Evolutionary conservation across 1,284 basidiomycete species (phyloP), one percentile per base, ranked within the genome.

Genomic region (Porodaedalea pini): DNA sequence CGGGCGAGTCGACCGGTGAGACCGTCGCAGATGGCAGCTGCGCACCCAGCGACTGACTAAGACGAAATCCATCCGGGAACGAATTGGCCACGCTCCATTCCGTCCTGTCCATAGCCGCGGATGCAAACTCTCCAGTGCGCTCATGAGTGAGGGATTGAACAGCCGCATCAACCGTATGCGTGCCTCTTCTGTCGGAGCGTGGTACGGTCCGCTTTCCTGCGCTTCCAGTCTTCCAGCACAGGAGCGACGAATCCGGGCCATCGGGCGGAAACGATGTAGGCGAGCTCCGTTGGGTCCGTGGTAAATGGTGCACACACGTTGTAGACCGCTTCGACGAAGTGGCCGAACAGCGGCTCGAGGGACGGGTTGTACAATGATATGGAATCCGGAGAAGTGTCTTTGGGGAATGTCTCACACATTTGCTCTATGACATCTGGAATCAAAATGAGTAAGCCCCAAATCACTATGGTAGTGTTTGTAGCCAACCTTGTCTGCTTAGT

Each of bases 241-340:
- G 88, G 88, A 53, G 82, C 76, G 1, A 85, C 78, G 64, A 89
- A 90, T 0, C 82, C 83, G 0, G 89, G 90, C 90, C 92, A 94
- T 10, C 88, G 78, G 4, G 90, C 85, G 0, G 82, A 79, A 1
- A 88, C 82, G 37, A 94, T 79, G 66, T 92, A 92, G 40, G 81
- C 79, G 0, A 94, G 75, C 67, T 93, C 90, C 45, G 79, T 66
- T 0, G 85, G 80, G 61, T 90, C 83, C 17, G 79, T 79, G 0
- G 81, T 82, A 66, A 87, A 90, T 3, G 83, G 78, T 3, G 78
- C 77, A 65, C 88, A 83, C 8, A 83, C 75, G 45, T 85, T 78
- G 65, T 84, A 80, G 5, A 94, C 70, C 1, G 83, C 74, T 7
- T 82, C 78, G 13, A 82, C 68, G 63, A 90, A 94, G 60, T 87